Percentiles rank a stretch among this genome's conserved stretches.
Conservation (phyloP, 1,284 basidiomycete species). For the Apiotrichum veenhuisii region DNA sequence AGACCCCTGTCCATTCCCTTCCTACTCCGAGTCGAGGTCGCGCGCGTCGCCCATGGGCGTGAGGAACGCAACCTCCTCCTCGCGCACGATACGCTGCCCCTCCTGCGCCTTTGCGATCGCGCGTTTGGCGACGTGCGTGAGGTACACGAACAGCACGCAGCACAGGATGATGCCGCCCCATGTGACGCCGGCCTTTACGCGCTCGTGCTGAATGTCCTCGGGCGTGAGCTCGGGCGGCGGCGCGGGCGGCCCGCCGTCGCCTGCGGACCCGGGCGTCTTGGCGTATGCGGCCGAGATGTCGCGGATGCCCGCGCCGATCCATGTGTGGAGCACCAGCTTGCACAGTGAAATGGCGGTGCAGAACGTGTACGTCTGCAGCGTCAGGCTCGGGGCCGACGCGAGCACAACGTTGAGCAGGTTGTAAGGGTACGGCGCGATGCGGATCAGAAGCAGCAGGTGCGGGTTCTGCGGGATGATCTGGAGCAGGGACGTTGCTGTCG, state of each 20-base stretch:
- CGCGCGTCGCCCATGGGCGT: conserved; percentile 10
- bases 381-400: conserved; percentile 52
- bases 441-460: conserved; percentile 53
- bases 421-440: conserved; percentile 55
- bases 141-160: conserved; percentile 52
- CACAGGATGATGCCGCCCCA: conserved; percentile 48
- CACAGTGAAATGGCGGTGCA: conserved; percentile 53
- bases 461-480: conserved; percentile 44
- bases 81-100: conserved; percentile 19
- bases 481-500: conserved; percentile 39
- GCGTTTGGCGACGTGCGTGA: conserved; percentile 51
- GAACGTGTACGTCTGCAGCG: conserved; percentile 50
- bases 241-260: background rate
- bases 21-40: conserved; percentile 2
- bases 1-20: background rate
- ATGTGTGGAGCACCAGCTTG: conserved; percentile 50
- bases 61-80: conserved; percentile 22
- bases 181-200: conserved; percentile 36
- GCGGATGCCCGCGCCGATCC: conserved; percentile 42
- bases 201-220: conserved; percentile 21
- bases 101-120: conserved; percentile 43
- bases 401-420: conserved; percentile 56
- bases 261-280: background rate
- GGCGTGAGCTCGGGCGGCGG: background rate
- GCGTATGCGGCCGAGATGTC: conserved; percentile 29